Base-by-base conservation (phyloP, 768 basidiomycete species). In the Xerocomus potaroensis region DNA sequence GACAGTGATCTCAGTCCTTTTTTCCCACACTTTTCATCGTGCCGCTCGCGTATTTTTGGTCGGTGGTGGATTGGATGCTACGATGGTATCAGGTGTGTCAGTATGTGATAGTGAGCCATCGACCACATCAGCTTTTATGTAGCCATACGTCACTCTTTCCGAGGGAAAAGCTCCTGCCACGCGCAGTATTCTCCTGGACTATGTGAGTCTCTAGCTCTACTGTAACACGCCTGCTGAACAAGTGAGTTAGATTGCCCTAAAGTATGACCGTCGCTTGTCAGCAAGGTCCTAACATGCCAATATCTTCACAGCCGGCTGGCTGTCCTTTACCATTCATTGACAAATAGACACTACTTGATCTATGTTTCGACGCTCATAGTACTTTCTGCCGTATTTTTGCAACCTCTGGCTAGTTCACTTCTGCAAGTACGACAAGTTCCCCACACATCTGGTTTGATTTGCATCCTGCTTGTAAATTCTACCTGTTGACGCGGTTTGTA, bases 101-200 rank as follows among this genome's bases (percentile, higher is more conserved):
- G 18, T 16, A 10, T 45, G 21, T 23, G 8, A 22, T 24, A 4
- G 12, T 31, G n/a, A n/a, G 37, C n/a, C 33, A 30, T 32, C 11
- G 24, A 21, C 54, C 40, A 47, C 53, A 27, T n/a, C 26, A 51
- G 14, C 33, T 40, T 29, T 34, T 35, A 11, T 34, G 26, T 48
- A 87, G 84, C 83, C 85, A 3, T 87, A 83, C 50, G 67, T 87
- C 5, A 63, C 72, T 6, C 63, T 87, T 22, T 71, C 76, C 15
- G 67, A 70, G 53, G 83, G 81, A 2, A 66, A 67, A 49, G 76
- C 75, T 1, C 60, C 67, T 2, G 81, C 83, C 1, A 70, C 80
- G 45, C 76, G 80, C 51, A 78, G 78, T 43, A 60, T 87, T n/a
- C 66, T 87, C 15, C 58, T 84, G 21, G 79, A 87, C 60, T 87